Conservation (phyloP, 2,329 filamentous ascomycete species). For the Colletotrichum abscissum region DNA sequence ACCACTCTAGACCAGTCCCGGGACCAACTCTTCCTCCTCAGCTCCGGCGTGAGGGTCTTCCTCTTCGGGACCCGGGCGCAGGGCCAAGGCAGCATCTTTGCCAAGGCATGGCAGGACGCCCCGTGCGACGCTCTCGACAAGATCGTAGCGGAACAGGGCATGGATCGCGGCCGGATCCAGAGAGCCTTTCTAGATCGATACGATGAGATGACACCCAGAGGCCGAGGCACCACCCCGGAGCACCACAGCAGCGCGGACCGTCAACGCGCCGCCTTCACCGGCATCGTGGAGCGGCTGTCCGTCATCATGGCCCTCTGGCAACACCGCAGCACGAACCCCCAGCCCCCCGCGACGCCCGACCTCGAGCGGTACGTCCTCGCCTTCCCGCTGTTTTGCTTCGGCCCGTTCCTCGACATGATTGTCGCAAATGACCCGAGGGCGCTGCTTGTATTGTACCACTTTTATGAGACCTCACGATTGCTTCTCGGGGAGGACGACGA, state of each 20-base stretch:
- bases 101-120: constrained; percentile 24
- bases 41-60: constrained; percentile 40
- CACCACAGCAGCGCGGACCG: not conserved
- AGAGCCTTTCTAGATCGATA: constrained; percentile 38
- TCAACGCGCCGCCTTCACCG: constrained; percentile 37
- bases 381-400: constrained; percentile 43
- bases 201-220: constrained; percentile 31
- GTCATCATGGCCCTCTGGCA: constrained; percentile 34
- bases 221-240: too few relatives aligned
- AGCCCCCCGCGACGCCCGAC: constrained; percentile 26
- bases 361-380: constrained; percentile 42
- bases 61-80: constrained; percentile 16
- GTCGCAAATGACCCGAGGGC: constrained; percentile 40
- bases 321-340: not conserved
- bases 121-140: constrained; percentile 38
- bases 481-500: constrained; percentile 32
- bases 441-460: constrained; percentile 41
- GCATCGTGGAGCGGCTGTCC: constrained; percentile 35
- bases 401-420: constrained; percentile 40
- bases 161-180: constrained; percentile 35
- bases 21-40: constrained; percentile 44
- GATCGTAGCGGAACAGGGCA: constrained; percentile 33
- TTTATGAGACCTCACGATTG: constrained; percentile 39
- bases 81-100: constrained; percentile 37
- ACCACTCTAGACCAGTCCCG: constrained; percentile 37